Conservation (phyloP, 306 rosid genomes). For the Cucumis cinereus region DNA sequence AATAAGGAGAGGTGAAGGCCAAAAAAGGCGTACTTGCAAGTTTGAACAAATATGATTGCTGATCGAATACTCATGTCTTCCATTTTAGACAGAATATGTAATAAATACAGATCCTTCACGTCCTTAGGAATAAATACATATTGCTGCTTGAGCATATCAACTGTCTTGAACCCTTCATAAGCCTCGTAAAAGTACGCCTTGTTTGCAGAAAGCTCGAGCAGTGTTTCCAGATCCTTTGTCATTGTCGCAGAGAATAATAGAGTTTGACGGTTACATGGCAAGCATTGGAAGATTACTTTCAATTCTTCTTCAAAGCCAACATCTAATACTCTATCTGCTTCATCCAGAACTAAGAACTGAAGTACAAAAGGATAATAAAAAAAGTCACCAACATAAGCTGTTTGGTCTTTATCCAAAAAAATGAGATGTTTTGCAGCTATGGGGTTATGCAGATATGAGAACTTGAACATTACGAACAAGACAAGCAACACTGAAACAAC, state of each 20-base stretch:
- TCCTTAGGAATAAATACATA: conserved; percentile 45
- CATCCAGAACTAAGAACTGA: conserved; percentile 85
- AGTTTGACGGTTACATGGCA: conserved; percentile 75
- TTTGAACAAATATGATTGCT: conserved; percentile 62
- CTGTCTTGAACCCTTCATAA: conserved; percentile 78
- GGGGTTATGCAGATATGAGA: neutral
- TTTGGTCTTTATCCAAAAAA: neutral
- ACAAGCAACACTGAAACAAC: neutral
- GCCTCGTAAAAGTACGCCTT: conserved; percentile 65
- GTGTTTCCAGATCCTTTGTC: conserved; percentile 47
- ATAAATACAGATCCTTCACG: conserved; percentile 73
- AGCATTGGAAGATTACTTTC: conserved; percentile 55
- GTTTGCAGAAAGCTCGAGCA: conserved; percentile 54
- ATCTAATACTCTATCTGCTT: conserved; percentile 85
- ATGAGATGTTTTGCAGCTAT: too few relatives aligned
- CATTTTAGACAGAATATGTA: conserved; percentile 57
- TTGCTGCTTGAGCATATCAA: conserved; percentile 63
- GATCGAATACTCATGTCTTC: conserved; percentile 65
- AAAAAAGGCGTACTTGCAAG: conserved; percentile 31
- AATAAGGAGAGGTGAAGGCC: neutral
- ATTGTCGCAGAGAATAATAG: conserved; percentile 77
- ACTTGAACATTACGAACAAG: neutral
- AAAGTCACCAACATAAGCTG: neutral
- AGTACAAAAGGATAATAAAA: neutral
- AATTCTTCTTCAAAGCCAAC: conserved; percentile 75